phyloP scores from a whole-genome alignment of 176 grass and related monocot genomes.

The Aegilops speltoides region DNA sequence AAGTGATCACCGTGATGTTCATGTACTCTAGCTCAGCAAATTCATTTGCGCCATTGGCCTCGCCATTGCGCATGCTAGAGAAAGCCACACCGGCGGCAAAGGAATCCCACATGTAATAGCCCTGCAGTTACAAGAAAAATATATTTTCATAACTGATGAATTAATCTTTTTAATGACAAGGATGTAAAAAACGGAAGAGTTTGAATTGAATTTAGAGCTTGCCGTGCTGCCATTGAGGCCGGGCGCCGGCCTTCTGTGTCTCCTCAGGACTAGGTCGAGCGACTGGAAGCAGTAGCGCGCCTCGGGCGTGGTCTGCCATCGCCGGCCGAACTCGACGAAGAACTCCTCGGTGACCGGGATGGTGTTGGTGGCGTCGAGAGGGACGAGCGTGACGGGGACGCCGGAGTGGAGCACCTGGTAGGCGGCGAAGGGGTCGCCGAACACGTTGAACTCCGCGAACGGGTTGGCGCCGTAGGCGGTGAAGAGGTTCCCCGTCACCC shows the following conservation, averaged over 20 bases:
- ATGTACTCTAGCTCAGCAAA: slow-evolving; percentile 66
- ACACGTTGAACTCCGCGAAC: slow-evolving; percentile 85
- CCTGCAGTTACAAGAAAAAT: slow-evolving; percentile 28
- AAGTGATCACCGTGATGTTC: slow-evolving; percentile 71
- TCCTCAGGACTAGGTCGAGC: slow-evolving; percentile 30
- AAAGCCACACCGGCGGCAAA: slow-evolving; percentile 56
- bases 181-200: not conserved
- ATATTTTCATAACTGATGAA: not conserved
- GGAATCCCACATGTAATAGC: slow-evolving; percentile 78
- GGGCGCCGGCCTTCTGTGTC: slow-evolving; percentile 30
- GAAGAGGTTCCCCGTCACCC: slow-evolving; percentile 63
- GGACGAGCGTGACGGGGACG: slow-evolving; percentile 73
- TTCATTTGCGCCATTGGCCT: slow-evolving; percentile 54
- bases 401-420: slow-evolving; percentile 84
- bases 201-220: not conserved
- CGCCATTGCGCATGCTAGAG: slow-evolving; percentile 56
- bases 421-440: slow-evolving; percentile 76
- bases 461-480: slow-evolving; percentile 60
- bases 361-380: slow-evolving; percentile 85
- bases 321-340: slow-evolving; percentile 33
- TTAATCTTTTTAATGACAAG: not conserved
- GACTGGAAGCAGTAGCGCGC: slow-evolving; percentile 73
- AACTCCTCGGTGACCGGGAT: slow-evolving; percentile 60
- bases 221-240: slow-evolving; percentile 49
- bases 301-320: slow-evolving; percentile 52